Conservation (phyloP, 805 yeast genomes). For the Candida coleopterorum region DNA sequence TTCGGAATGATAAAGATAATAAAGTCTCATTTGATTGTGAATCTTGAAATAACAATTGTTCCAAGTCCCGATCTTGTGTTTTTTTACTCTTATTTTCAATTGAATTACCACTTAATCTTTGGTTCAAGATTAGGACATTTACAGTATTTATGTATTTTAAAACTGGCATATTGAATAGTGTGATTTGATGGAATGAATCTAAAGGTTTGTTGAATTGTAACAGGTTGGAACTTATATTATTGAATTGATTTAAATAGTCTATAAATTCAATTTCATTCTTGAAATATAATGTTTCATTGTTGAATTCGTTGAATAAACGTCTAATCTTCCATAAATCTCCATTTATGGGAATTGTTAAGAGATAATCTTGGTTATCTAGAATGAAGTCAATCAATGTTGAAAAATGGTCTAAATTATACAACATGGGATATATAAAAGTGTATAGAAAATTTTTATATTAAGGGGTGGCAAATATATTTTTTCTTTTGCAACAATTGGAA, state of each 20-base stretch:
- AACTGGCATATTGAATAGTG: constrained; percentile 5
- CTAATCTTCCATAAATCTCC: constrained; percentile 11
- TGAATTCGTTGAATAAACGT: constrained; percentile 3
- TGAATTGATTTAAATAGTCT: constrained; percentile 12
- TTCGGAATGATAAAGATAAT: background rate
- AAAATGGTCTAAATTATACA: constrained; percentile 5
- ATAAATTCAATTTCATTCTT: constrained; percentile 4
- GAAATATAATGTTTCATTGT: background rate
- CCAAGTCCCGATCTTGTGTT: too few species aligned
- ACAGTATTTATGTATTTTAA: constrained; percentile 14
- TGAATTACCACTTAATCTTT: constrained; percentile 8
- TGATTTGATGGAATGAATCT: background rate
- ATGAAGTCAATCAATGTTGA: constrained; percentile 8
- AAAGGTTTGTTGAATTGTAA: constrained; percentile 10
- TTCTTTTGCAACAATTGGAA: constrained; percentile 2
- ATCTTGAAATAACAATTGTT: constrained; percentile 7
- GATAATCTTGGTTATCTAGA: constrained; percentile 1
- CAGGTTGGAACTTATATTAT: constrained; percentile 15
- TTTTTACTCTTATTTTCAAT: background rate
- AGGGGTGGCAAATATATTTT: background rate
- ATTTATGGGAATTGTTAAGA: constrained; percentile 8
- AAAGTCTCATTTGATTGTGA: constrained; percentile 1
- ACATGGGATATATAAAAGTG: background rate
- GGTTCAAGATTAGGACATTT: constrained; percentile 11
- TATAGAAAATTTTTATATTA: background rate